These are phyloP conservation scores for Leccinum disarticulatum DNA, from an alignment of 768 basidiomycete species.

Conservation along the genomic window DNA sequence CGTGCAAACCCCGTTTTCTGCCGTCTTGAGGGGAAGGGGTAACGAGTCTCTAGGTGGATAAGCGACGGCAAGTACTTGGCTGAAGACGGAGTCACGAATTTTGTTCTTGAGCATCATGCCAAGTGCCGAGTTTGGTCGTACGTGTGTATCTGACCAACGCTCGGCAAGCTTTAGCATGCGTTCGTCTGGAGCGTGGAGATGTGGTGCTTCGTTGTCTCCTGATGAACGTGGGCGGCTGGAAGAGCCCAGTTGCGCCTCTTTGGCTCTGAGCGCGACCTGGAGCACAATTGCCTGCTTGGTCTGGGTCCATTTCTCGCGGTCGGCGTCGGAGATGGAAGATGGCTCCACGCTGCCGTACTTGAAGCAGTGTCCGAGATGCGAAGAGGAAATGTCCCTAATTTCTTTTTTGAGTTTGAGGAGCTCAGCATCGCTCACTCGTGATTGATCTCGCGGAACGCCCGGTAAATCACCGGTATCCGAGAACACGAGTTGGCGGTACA, in stretches of 20 bases:
- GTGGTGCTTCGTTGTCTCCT: slow-evolving; percentile 24
- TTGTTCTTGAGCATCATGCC: slow-evolving; percentile 59
- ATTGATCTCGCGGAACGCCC: slow-evolving; percentile 26
- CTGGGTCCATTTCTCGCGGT: slow-evolving; percentile 51
- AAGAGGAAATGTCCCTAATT: slow-evolving; percentile 63
- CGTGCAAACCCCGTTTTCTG: slow-evolving; percentile 19
- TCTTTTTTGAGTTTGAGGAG: slow-evolving; percentile 68
- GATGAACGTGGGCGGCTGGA: slow-evolving; percentile 27
- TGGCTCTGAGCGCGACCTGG: slow-evolving; percentile 73
- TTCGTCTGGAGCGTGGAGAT: slow-evolving; percentile 43
- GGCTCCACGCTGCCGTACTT: slow-evolving; percentile 29
- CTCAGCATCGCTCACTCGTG: slow-evolving; percentile 50
- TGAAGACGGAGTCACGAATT: slow-evolving; percentile 63
- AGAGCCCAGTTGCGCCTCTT: slow-evolving; percentile 38
- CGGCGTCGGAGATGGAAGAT: slow-evolving; percentile 33
- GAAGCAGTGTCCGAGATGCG: slow-evolving; percentile 63
- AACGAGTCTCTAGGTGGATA: slow-evolving; percentile 47
- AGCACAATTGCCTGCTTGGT: slow-evolving; percentile 67
- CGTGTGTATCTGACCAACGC: slow-evolving; percentile 70
- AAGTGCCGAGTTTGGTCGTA: slow-evolving; percentile 59
- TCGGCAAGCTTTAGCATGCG: slow-evolving; percentile 58
- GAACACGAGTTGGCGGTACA: slow-evolving; percentile 73
- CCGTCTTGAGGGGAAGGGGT: slow-evolving; percentile 29
- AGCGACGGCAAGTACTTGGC: slow-evolving; percentile 52
- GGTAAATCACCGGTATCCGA: slow-evolving; percentile 42